Evolutionary conservation across 495 filamentous ascomycete genomes (phyloP).

Genomic region (Xanthoparmelia taractica): DNA sequence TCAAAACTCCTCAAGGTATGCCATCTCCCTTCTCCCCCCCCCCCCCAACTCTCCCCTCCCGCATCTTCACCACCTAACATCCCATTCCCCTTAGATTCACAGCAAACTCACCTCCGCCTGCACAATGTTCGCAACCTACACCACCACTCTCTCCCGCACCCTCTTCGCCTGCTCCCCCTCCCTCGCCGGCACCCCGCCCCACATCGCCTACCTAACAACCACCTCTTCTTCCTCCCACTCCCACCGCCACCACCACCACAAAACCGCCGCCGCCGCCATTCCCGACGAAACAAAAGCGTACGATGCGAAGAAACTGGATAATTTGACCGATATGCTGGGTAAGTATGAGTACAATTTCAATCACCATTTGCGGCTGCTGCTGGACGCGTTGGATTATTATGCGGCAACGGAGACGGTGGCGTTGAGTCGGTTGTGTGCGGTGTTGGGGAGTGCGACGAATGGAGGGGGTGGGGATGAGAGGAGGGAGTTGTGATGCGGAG

Average conservation of each 20-base stretch:
- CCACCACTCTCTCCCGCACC: conserved; percentile 66
- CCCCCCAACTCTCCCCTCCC: too few species aligned
- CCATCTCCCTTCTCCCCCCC: conserved; percentile 4
- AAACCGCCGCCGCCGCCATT: conserved; percentile 27
- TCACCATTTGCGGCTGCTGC: conserved; percentile 78
- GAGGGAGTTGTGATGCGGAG: conserved; percentile 12
- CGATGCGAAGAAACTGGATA: conserved; percentile 24
- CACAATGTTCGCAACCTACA: conserved; percentile 84
- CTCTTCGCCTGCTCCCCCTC: conserved; percentile 72
- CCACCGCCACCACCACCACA: conserved; percentile 25
- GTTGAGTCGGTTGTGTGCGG: conserved; percentile 72
- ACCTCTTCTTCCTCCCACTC: too few species aligned
- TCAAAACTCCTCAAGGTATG: conserved; percentile 81
- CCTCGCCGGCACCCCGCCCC: conserved; percentile 42
- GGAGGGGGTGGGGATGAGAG: conserved; percentile 43
- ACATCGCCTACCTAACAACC: conserved; percentile 20
- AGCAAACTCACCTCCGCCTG: conserved; percentile 90
- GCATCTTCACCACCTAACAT: neutral
- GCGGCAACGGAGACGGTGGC: conserved; percentile 97
- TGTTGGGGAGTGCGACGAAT: conserved; percentile 66
- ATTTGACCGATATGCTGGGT: conserved; percentile 67
- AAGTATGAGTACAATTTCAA: conserved; percentile 91
- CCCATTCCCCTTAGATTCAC: conserved; percentile 63
- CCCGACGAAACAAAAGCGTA: conserved; percentile 30
- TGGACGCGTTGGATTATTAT: conserved; percentile 92